Evolutionary conservation across 306 rosid genomes (phyloP).

Genomic region (Lupinus albus): DNA sequence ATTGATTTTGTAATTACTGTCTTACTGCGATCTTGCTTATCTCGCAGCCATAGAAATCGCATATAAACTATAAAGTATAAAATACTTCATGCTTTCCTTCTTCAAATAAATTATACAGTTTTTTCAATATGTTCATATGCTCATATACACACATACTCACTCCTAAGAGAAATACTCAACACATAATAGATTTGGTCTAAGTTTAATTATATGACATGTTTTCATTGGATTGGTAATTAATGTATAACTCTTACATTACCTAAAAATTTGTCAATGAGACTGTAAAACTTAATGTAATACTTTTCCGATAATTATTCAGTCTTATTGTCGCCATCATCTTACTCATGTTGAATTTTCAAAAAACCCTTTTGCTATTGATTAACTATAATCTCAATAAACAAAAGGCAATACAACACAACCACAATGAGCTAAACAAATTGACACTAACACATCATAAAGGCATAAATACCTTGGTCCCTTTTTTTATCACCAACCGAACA

Average conservation of each 20-base stretch:
- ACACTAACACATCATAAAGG: conserved; percentile 20
- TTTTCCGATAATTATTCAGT: not conserved
- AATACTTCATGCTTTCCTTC: not conserved
- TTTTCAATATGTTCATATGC: not conserved
- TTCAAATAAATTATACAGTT: conserved; percentile 4
- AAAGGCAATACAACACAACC: conserved; percentile 13
- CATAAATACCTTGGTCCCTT: conserved; percentile 53
- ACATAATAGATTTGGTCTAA: not conserved
- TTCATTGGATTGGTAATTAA: not conserved
- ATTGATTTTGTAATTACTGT: not conserved
- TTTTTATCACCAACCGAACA: conserved; percentile 43
- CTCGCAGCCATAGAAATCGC: not conserved
- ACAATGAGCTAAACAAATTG: not conserved
- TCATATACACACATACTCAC: too few species aligned
- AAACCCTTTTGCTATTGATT: not conserved
- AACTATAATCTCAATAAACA: not conserved
- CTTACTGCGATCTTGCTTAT: not conserved
- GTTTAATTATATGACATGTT: not conserved
- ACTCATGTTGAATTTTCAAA: not conserved
- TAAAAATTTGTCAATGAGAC: not conserved
- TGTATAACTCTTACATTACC: not conserved
- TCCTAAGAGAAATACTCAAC: conserved; percentile 8
- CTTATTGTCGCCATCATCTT: not conserved
- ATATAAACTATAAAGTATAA: not conserved
- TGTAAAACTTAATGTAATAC: not conserved